Percentiles rank a stretch among this genome's conserved stretches.
Conservation (phyloP, 805 yeast genomes). For the Wickerhamiella alocasiicola region DNA sequence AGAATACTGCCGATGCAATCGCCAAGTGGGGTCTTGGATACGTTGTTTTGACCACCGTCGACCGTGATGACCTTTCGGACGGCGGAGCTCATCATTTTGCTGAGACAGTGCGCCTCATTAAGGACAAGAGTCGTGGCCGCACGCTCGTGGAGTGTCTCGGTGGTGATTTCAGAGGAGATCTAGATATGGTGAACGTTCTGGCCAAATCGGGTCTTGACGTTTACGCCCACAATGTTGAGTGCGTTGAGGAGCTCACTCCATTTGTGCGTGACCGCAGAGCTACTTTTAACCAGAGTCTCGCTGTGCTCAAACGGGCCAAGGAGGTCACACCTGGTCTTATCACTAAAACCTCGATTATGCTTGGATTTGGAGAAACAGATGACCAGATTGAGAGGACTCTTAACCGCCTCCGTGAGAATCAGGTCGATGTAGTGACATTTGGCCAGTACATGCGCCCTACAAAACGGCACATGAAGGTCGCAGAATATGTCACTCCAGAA, state of each 20-base stretch:
- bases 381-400: conserved; percentile 72
- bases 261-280: conserved; percentile 95
- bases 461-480: conserved; percentile 96
- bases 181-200: conserved; percentile 63
- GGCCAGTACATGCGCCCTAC: conserved; percentile 99
- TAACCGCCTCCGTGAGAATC: conserved; percentile 56
- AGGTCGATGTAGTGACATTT: conserved; percentile 91
- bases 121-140: conserved; percentile 71
- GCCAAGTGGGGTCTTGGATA: conserved; percentile 97
- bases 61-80: conserved; percentile 84
- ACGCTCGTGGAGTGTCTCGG: conserved; percentile 85
- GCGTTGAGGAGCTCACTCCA: conserved; percentile 91
- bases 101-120: conserved; percentile 73
- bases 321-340: conserved; percentile 56
- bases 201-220: conserved; percentile 88
- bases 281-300: conserved; percentile 75
- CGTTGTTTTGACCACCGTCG: conserved; percentile 94
- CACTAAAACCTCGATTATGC: conserved; percentile 91
- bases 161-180: conserved; percentile 91
- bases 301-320: conserved; percentile 73
- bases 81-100: conserved; percentile 91
- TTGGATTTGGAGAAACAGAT: conserved; percentile 94
- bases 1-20: conserved; percentile 94
- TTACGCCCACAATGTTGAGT: conserved; percentile 92
- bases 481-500: conserved; percentile 86